Conservation (phyloP, 345 rosid species). For the Reutealis trisperma region DNA sequence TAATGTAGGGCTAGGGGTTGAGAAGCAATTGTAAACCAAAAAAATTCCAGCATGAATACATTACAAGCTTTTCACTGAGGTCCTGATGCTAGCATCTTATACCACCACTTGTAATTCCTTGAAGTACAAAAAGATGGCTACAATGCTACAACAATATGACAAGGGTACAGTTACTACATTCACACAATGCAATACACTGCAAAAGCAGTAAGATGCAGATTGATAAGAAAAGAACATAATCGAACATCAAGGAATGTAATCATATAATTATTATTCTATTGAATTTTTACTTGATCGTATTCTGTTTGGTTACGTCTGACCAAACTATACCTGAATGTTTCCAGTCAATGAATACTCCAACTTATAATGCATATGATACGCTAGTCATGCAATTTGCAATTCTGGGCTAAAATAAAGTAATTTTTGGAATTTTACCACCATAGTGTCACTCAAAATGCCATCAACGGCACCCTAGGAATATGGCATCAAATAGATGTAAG, state of each 20-base stretch:
- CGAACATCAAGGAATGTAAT: too few relatives aligned
- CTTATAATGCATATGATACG: neutral
- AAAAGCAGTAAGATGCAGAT: neutral
- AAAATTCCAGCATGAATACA: neutral
- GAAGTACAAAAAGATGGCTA: neutral
- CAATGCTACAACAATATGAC: neutral
- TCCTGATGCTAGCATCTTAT: neutral
- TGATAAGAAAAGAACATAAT: too few relatives aligned
- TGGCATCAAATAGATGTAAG: neutral
- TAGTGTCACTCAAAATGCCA: constrained; percentile 4
- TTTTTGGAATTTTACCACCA: neutral
- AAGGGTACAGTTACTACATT: neutral
- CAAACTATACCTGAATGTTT: neutral
- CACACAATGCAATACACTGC: neutral
- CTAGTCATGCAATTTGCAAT: constrained; percentile 2
- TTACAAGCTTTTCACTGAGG: neutral
- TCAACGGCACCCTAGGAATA: neutral
- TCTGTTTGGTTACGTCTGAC: too few relatives aligned
- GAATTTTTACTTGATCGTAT: too few relatives aligned
- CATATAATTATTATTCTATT: too few relatives aligned
- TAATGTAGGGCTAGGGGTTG: neutral
- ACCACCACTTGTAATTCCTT: too few relatives aligned
- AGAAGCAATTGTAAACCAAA: neutral
- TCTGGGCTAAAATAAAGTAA: neutral
- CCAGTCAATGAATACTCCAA: constrained; percentile 1